Evolutionary conservation across 768 basidiomycete genomes (phyloP), one percentile per base, ranked within the genome.

Genomic region (Kwoniella botswanensis): DNA sequence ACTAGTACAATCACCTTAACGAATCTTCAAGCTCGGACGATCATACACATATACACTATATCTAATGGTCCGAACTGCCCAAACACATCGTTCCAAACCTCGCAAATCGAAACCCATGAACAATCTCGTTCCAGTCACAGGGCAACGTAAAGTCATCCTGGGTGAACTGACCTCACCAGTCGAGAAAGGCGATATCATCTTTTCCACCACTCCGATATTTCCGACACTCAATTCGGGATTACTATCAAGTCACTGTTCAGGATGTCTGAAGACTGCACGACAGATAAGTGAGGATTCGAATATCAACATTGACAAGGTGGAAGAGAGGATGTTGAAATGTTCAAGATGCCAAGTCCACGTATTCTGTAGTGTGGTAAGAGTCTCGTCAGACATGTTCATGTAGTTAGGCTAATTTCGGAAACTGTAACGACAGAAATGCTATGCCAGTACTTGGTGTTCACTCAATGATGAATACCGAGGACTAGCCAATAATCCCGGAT

Each of bases 361-460:
- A 6, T 67, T 55, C 55, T 67, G 65, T 21, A 67, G 65, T 41
- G 18, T 67, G 55, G 65, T 59, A 15, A 57, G 65, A 56, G 24
- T 10, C 43, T n/a, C 35, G 15, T n/a, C 35, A 35, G 26, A 13
- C 41, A 44, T 17, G 4, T 0, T 52, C 17, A 18, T 65, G 5
- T 6, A 65, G n/a, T 1, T 44, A 12, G 52, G 22, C 11, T 18
- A 42, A 52, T 53, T 29, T 42, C 22, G 0, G n/a, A 15, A 50
- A 26, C 5, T 44, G 62, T 46, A 15, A 21, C 43, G 44, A 22
- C 24, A 67, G 65, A 67, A 59, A 59, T 67, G 65, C 50, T 67
- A 58, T 57, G 65, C 56, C 12, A 43, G 42, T 18, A 41, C 24
- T 26, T 22, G 26, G 17, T 22, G 17, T 10, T 15, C 24, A 10